Percentiles rank a stretch among this genome's conserved stretches.
Evolutionary conservation across 768 basidiomycete genomes (phyloP).

Genomic region (Chalciporus piperatus): DNA sequence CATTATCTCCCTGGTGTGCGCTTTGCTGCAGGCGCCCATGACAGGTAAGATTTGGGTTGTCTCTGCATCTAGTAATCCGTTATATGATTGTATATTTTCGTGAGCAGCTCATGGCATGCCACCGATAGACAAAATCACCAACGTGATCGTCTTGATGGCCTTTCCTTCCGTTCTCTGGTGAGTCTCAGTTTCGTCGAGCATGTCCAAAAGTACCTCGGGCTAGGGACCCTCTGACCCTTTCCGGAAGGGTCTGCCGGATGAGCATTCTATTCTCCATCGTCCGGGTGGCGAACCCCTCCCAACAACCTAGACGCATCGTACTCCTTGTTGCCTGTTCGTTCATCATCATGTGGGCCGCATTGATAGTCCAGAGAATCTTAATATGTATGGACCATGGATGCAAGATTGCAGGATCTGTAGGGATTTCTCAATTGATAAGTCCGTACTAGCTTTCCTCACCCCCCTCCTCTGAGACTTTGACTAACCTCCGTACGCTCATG

Average conservation of each 20-base stretch:
- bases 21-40: constrained; percentile 1
- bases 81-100: not conserved
- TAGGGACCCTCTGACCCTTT: not conserved
- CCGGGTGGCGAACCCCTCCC: constrained; percentile 13
- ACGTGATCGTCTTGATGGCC: constrained; percentile 13
- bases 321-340: constrained; percentile 14
- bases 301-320: constrained; percentile 1
- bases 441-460: not conserved
- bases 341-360: constrained; percentile 22
- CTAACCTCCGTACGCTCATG: no score
- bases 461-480: not conserved
- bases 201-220: no score
- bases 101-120: not conserved
- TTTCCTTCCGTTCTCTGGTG: constrained; percentile 24
- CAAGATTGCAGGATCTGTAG: not conserved
- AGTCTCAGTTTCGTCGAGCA: not conserved
- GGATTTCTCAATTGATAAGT: constrained; percentile 23
- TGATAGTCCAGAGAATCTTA: constrained; percentile 14
- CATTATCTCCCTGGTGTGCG: constrained; percentile 7
- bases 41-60: constrained; percentile 3
- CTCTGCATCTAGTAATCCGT: no score
- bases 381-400: constrained; percentile 10
- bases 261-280: constrained; percentile 27
- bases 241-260: constrained; percentile 19
- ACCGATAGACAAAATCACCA: not conserved